phyloP scores from a whole-genome alignment of 2,329 filamentous ascomycete genomes.

The Ceratocystis papillata region DNA sequence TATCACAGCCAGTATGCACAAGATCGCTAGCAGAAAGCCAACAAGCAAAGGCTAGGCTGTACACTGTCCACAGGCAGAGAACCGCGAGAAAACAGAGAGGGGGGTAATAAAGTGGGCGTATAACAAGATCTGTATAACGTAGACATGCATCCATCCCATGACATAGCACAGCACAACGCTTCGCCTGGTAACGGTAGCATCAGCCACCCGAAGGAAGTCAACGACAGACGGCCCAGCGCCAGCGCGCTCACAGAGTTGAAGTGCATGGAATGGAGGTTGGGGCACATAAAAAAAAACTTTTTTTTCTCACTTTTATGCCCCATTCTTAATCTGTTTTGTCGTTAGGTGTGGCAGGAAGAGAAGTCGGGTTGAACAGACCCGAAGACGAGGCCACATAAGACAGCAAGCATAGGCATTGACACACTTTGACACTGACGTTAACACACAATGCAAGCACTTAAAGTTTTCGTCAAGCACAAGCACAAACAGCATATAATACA shows the following conservation, averaged over 20 bases:
- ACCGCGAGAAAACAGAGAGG: too few relatives aligned
- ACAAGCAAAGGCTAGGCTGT: neutral
- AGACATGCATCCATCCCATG: neutral
- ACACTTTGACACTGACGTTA: neutral
- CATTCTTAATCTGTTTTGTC: neutral
- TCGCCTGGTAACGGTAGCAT: neutral
- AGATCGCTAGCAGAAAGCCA: neutral
- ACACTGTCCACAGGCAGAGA: too few relatives aligned
- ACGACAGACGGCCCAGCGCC: neutral
- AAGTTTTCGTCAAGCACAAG: slow-evolving; percentile 1
- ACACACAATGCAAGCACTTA: slow-evolving; percentile 7
- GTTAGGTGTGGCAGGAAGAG: neutral
- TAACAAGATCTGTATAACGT: slow-evolving; percentile 2
- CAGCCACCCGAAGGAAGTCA: neutral
- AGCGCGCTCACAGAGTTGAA: neutral
- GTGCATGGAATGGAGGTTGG: neutral
- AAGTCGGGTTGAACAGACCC: neutral
- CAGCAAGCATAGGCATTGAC: neutral
- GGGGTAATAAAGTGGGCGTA: neutral
- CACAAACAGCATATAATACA: neutral
- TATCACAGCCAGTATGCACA: neutral
- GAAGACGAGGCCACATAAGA: neutral
- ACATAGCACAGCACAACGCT: too few relatives aligned
- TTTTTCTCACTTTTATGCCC: neutral
- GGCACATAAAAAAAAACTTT: neutral